Conservation (phyloP, 768 basidiomycete species). For the Leucogyrophana mollusca region DNA sequence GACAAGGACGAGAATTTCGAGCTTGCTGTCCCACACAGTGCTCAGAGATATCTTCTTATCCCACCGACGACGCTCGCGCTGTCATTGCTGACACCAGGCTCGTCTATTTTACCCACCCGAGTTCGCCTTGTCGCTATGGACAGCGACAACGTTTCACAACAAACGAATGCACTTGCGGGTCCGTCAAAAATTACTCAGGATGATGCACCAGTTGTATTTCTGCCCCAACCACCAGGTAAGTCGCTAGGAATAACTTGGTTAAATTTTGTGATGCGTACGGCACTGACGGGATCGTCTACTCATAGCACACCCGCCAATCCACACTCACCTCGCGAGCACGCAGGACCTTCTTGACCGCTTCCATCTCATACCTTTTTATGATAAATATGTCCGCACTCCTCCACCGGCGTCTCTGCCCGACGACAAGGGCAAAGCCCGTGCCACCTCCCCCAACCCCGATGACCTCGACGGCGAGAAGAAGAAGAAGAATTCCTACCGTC, state of each 20-base stretch:
- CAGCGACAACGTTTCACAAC: constrained; percentile 24
- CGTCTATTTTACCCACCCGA: too few relatives aligned
- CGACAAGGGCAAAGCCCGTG: constrained; percentile 28
- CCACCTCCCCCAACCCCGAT: constrained; percentile 47
- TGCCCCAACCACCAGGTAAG: constrained; percentile 33
- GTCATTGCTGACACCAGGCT: neutral
- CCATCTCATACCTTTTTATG: constrained; percentile 69
- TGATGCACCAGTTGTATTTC: constrained; percentile 18
- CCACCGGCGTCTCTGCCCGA: constrained; percentile 19
- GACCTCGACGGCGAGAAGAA: constrained; percentile 58
- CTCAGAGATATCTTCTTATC: constrained; percentile 15
- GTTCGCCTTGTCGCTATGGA: constrained; percentile 24
- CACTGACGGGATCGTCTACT: constrained; percentile 7
- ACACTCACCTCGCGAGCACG: constrained; percentile 61
- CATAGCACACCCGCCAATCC: constrained; percentile 30
- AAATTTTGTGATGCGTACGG: neutral
- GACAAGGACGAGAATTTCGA: constrained; percentile 19
- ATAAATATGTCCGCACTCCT: constrained; percentile 67
- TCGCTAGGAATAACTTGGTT: constrained; percentile 7
- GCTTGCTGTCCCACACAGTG: neutral
- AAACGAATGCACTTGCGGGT: constrained; percentile 60
- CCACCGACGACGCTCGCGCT: constrained; percentile 3
- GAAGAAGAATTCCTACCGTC: constrained; percentile 75
- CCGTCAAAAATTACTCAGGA: constrained; percentile 43
- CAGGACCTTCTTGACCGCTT: constrained; percentile 78